Evolutionary conservation across 2,329 filamentous ascomycete genomes (phyloP).

Genomic region (Calonectria fujianensis): DNA sequence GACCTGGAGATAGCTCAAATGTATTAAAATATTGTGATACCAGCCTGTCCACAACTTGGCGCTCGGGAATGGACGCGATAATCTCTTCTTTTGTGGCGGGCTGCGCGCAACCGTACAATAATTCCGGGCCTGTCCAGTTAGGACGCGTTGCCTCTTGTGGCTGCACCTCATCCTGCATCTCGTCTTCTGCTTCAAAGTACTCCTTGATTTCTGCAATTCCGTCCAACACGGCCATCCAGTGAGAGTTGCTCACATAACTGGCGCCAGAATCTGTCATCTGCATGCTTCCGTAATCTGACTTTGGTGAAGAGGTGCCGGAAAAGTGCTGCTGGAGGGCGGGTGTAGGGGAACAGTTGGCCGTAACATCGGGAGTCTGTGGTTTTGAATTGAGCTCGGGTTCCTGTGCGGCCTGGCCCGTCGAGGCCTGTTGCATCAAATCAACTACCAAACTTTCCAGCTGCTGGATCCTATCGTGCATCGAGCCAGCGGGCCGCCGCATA

Average conservation of each 20-base stretch:
- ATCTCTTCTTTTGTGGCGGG: conserved; percentile 57
- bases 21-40: conserved; percentile 62
- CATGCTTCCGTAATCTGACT: conserved; percentile 58
- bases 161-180: conserved; percentile 26
- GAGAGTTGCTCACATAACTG: conserved; percentile 60
- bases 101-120: conserved; percentile 56
- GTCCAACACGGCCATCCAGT: conserved; percentile 65
- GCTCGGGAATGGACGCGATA: conserved; percentile 58
- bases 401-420: conserved; percentile 2
- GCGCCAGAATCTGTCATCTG: conserved; percentile 49
- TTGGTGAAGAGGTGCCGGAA: background rate
- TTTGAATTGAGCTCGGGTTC: background rate
- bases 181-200: conserved; percentile 58
- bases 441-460: conserved; percentile 57
- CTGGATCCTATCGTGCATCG: conserved; percentile 21
- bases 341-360: background rate
- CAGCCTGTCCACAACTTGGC: conserved; percentile 58
- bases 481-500: background rate
- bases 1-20: conserved; percentile 49
- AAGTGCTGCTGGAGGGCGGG: no score
- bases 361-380: background rate
- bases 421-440: conserved; percentile 50
- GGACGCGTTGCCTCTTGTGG: background rate
- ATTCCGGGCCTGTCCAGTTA: conserved; percentile 43
- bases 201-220: conserved; percentile 63